Base-by-base conservation (phyloP, 2,329 filamentous ascomycete genomes). In the Aspergillus bombycis region DNA sequence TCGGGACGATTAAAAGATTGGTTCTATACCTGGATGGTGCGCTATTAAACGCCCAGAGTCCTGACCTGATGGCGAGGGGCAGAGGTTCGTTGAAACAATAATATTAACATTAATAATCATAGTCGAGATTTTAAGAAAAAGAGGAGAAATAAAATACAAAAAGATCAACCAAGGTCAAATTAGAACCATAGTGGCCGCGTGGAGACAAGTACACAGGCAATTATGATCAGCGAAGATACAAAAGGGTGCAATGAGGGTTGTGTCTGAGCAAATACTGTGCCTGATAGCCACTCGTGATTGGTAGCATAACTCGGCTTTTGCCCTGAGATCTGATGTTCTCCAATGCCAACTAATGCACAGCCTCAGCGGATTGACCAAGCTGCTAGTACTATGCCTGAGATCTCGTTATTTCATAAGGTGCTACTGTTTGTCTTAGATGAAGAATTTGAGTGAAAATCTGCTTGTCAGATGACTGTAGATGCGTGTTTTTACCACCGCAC, bases 401-500 rank as follows among this genome's bases (percentile, higher is more conserved):
- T 21, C 12, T 16, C 23, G 16, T 36, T 34, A 32, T 55, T 34
- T n/a, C 32, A 38, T 23, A 19, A 21, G 50, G 19, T 53, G 26
- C 28, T 28, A 21, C 48, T 38, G 21, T 55, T 36, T 55, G 52
- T 55, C 32, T 55, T 38, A 38, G 52, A 55, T 38, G 52, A 38
- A 52, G 32, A 41, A 57, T n/a, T 45, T n/a, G 45, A 53, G 34
- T 43, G 54, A 62, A 59, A 62, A 58, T 41, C 59, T 61, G 46
- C 36, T 34, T 36, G 50, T 61, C 61, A 65, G 61, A 62, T 65
- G 61, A 63, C 63, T 52, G 55, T 19, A 54, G 54, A 57, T 61
- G 54, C 58, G 32, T 48, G 38, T 28, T 45, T 36, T 34, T 48
- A 54, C 38, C 36, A 58, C 26, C 28, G 34, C 14, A 32, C 16